Base-by-base conservation (phyloP, 495 filamentous ascomycete genomes). In the Tuber indicum region DNA sequence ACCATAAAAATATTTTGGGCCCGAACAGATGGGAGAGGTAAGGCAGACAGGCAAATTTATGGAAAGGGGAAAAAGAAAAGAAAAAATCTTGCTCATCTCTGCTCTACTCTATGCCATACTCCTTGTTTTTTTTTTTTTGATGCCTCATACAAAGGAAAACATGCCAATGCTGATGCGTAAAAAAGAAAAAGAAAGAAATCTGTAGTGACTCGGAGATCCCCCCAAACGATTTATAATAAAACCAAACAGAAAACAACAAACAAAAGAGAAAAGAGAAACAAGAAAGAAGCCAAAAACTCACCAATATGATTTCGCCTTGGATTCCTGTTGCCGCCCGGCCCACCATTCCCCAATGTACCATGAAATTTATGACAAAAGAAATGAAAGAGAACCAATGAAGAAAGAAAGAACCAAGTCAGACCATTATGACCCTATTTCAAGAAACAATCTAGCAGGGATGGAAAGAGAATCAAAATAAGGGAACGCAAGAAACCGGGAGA, bases 321-420 rank as follows among this genome's bases (percentile, higher is more conserved):
- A 82, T 85, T 85, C 82, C 84, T 81, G 80, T 83, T 84, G 83
- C 83, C 85, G 85, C 84, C 32, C 58, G 26, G 14, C 14, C n/a
- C 26, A 14, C 58, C 71, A 72, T 76, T 80, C 75, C 71, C 78
- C 78, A 73, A 52, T 80, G 47, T 80, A 80, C 80, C 75, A 80
- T 36, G 26, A 66, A 66, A 66, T 36, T 66, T 66, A 86, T 86
- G 85, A 85, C 79, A 85, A 81, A 79, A 81, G 76, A 83, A 80
- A 82, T 78, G 73, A 76, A 78, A 78, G 75, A 80, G 82, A 70
- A 80, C 62, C 70, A 73, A 73, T 52, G 72, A 32, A 39, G 76
- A 70, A 78, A 26, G 75, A 58, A 78, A 72, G 70, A 23, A 46
- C 14, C 71, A 42, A 21, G 23, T 41, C 41, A 76, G 52, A 66